Conservation (phyloP, 2,329 filamentous ascomycete species). For the Nemania sp. region DNA sequence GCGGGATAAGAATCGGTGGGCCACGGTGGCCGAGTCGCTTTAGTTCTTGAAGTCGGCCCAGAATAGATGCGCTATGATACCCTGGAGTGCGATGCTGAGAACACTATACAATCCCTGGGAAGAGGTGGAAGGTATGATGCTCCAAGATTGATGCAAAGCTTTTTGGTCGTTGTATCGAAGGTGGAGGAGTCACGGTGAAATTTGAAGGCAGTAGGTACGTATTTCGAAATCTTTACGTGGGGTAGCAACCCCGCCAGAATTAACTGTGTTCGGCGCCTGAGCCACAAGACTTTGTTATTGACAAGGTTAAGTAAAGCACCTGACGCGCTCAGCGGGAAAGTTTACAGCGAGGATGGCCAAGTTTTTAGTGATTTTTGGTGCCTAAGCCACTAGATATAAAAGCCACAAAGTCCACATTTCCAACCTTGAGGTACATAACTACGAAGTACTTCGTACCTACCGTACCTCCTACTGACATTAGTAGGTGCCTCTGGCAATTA, state of each 20-base stretch:
- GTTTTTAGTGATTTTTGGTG: too few relatives aligned
- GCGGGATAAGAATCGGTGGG: conserved; percentile 20
- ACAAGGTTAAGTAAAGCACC: neutral
- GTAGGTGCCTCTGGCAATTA: too few relatives aligned
- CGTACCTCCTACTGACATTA: too few relatives aligned
- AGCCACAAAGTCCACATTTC: too few relatives aligned
- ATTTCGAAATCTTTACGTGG: conserved; percentile 34
- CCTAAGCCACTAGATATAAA: too few relatives aligned
- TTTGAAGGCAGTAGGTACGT: conserved; percentile 21
- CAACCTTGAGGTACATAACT: too few relatives aligned
- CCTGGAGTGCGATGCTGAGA: neutral
- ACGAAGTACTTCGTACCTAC: too few relatives aligned
- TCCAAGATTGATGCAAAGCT: conserved; percentile 15
- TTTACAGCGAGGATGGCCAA: too few relatives aligned
- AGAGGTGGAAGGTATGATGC: conserved; percentile 10
- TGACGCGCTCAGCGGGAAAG: too few relatives aligned
- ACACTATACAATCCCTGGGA: neutral
- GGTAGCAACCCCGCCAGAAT: conserved; percentile 30
- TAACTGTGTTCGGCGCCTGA: conserved; percentile 7
- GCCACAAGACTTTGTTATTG: conserved; percentile 16
- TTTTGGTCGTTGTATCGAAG: conserved; percentile 16
- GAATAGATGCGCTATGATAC: neutral
- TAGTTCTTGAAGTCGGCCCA: neutral
- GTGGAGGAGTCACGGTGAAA: conserved; percentile 29
- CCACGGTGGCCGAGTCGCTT: conserved; percentile 29